Evolutionary conservation across 371 early-diverging fungal genomes (phyloP), one percentile per base, ranked within the genome.

Genomic region (Chytridium lagenaria): DNA sequence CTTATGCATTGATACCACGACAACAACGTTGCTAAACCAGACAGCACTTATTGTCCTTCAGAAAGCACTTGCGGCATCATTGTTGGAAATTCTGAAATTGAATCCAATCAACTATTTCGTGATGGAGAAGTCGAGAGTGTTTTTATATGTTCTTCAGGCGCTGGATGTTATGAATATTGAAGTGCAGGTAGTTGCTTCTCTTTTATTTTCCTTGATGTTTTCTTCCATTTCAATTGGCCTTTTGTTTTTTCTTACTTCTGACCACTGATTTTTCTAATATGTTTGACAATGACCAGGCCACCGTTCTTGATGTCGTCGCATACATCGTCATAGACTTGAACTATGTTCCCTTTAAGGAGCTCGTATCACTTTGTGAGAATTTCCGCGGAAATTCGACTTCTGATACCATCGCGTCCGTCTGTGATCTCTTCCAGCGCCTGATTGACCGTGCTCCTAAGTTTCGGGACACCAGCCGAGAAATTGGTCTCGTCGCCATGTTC

Each of bases 401-500:
- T n/a, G n/a, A 52, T 5, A 52, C 55, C 12, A 10, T 26, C 26
- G 55, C 7, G 55, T 26, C 26, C 23, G 55, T 52, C 26, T 52
- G 55, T 26, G 55, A 52, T 23, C 55, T 52, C 5, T 26, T 52
- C 26, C 5, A 22, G n/a, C 7, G 23, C 7, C 26, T 52, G n/a
- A 52, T 52, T 23, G 55, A 52, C 26, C 12, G 55, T 15, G 5
- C 7, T 26, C 55, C 55, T 5, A 52, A 52, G 26, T 52, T 52
- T 26, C 7, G 23, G 26, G 55, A 52, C 23, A 23, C 23, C 5
- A 23, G n/a, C 55, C 55, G 55, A 5, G 55, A 52, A 23, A 52
- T 52, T 52, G 55, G 55, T 7, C 55, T 52, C 23, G 55, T 52
- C 26, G 12, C 55, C 12, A 52, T 52, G 55, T 52, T 52, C 26